A percentile compares a stretch with the other conserved stretches of the same genome.
phyloP scores from a whole-genome alignment of 768 basidiomycete genomes.

The Phanerochaete sordida region DNA sequence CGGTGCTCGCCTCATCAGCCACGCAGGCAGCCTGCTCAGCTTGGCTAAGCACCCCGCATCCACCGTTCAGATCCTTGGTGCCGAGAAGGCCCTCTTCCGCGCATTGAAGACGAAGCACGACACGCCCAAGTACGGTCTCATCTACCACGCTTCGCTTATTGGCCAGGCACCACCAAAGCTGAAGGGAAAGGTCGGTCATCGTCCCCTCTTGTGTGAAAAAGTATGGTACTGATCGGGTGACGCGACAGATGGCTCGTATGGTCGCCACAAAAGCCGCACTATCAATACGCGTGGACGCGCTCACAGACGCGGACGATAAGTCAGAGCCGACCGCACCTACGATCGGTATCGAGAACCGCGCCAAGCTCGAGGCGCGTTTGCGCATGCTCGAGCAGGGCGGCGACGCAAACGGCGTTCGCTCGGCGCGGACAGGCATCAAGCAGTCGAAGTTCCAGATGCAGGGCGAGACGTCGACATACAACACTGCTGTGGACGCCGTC shows the following conservation, averaged over 20 bases:
- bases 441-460: slow-evolving; percentile 79
- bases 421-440: slow-evolving; percentile 27
- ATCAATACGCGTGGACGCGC: slow-evolving; percentile 95
- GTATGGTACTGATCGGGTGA: slow-evolving; percentile 21
- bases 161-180: slow-evolving; percentile 97
- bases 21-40: slow-evolving; percentile 68
- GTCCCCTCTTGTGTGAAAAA: not conserved
- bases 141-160: slow-evolving; percentile 96
- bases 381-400: slow-evolving; percentile 83
- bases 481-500: slow-evolving; percentile 78
- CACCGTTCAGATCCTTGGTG: slow-evolving; percentile 73
- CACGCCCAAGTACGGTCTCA: slow-evolving; percentile 99
- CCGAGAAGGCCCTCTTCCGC: slow-evolving; percentile 75
- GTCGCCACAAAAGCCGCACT: slow-evolving; percentile 97
- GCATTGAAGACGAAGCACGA: slow-evolving; percentile 85
- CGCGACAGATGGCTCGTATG: slow-evolving; percentile 89
- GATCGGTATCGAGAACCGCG: slow-evolving; percentile 90
- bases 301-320: slow-evolving; percentile 89
- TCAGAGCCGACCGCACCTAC: slow-evolving; percentile 77
- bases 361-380: slow-evolving; percentile 92
- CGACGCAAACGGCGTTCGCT: slow-evolving; percentile 69
- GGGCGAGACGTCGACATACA: slow-evolving; percentile 80
- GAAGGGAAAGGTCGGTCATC: slow-evolving; percentile 77
- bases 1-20: slow-evolving; percentile 70
- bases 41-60: slow-evolving; percentile 77